Base-by-base conservation (phyloP, 2,329 filamentous ascomycete genomes). In the Fusarium sarcochroum region DNA sequence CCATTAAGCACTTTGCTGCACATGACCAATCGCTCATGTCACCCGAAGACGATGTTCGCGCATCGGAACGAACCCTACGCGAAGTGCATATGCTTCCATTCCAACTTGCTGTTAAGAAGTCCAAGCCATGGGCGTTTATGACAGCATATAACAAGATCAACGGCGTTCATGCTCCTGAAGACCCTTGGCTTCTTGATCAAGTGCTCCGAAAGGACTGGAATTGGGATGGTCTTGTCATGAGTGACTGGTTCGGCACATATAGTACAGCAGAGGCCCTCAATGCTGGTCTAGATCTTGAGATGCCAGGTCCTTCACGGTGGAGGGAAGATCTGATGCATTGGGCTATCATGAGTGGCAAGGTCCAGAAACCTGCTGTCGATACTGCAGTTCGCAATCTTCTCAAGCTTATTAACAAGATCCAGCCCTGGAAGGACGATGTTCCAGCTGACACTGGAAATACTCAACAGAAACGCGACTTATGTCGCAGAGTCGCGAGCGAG, bases 1-100 rank as follows among this genome's bases (percentile, higher is more conserved):
- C 75, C 4, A 79, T 81, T 52, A 82, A 82, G 69, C 81, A 82
- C 58, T 82, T 79, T 58, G 76, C 78, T 6, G 80, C 78, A 34
- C 80, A 81, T 69, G 80, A 82, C 38, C 69, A 73, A 27, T 73
- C 74, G 10, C 62, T 51, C 1, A 58, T 63, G 54, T 52, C 66
- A 7, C 47, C 71, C 3, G 66, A 70, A 7, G 67, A 69, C n/a
- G 53, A 62, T 7, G 45, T 66, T 13, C 40, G 38, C 7, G 50
- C 58, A 14, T 51, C 57, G 4, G 54, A 57, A 18, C 30, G 69
- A 10, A 64, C 69, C 0, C 20, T 72, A 3, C 57, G 69, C 1
- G 70, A 68, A 25, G 21, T 76, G 5, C 63, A 73, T 21, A 67
- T 80, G 2, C 62, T 79, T 34, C 78, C 80, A 3, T 82, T 82